phyloP scores from a whole-genome alignment of 768 basidiomycete genomes.

The Stropharia rugosoannulata region DNA sequence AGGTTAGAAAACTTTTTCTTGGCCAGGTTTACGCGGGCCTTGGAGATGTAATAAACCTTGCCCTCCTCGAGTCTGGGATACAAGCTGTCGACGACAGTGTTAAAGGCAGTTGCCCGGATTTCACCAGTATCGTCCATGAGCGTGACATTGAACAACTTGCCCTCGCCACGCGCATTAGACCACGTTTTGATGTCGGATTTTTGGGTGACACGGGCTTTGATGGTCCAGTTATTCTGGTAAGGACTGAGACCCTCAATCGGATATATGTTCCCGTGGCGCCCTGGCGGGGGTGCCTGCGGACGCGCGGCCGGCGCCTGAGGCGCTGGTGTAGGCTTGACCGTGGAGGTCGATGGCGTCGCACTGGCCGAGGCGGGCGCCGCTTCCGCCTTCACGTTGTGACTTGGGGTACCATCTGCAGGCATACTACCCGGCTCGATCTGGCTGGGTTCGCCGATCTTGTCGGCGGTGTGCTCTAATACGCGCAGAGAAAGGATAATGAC shows the following conservation, averaged over 20 bases:
- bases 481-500: constrained; percentile 76
- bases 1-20: constrained; percentile 96
- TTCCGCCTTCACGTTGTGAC: constrained; percentile 14
- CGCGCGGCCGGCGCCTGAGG: constrained; percentile 13
- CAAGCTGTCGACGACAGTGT: constrained; percentile 76
- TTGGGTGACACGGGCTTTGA: constrained; percentile 89
- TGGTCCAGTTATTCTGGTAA: constrained; percentile 98
- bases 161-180: constrained; percentile 88
- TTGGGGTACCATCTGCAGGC: constrained; percentile 25
- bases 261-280: constrained; percentile 41
- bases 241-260: constrained; percentile 95
- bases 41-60: constrained; percentile 90
- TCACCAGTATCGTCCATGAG: constrained; percentile 94
- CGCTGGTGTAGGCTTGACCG: constrained; percentile 12
- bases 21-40: constrained; percentile 89
- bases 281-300: constrained; percentile 21
- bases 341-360: constrained; percentile 17
- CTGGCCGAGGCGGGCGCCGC: constrained; percentile 27
- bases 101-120: constrained; percentile 92
- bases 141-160: constrained; percentile 90
- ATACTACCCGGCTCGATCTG: constrained; percentile 28
- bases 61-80: constrained; percentile 88
- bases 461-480: constrained; percentile 47
- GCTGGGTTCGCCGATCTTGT: constrained; percentile 74
- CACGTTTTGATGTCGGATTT: constrained; percentile 90